Conservation (phyloP, 306 rosid genomes). For the Gleditsia sinensis region DNA sequence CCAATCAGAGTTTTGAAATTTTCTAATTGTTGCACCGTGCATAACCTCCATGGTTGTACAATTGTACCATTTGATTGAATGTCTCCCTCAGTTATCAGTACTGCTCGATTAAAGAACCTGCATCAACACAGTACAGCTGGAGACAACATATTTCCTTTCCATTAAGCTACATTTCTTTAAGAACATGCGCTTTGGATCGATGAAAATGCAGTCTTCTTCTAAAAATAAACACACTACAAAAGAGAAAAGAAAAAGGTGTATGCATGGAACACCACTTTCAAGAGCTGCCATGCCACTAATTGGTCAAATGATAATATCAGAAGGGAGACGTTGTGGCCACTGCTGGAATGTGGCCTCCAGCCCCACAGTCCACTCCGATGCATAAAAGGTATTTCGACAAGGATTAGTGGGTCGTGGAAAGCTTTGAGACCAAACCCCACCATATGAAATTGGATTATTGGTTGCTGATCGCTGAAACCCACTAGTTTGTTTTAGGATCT, state of each 20-base stretch:
- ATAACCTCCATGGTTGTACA: conserved; percentile 46
- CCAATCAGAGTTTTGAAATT: conserved; percentile 37
- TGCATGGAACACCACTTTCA: no score
- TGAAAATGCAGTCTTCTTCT: no score
- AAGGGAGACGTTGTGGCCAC: not conserved
- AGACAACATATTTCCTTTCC: not conserved
- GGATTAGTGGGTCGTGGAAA: no score
- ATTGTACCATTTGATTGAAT: conserved; percentile 32
- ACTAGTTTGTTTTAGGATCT: no score
- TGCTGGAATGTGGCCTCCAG: not conserved
- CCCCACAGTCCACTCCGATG: no score
- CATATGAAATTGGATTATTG: not conserved
- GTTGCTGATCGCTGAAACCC: not conserved
- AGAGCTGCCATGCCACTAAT: no score
- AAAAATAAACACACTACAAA: no score
- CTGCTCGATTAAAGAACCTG: conserved; percentile 46
- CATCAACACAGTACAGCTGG: not conserved
- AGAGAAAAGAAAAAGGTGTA: no score
- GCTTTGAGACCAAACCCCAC: no score
- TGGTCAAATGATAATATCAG: no score
- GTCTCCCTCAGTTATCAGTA: conserved; percentile 40
- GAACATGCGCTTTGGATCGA: no score
- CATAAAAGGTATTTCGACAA: no score
- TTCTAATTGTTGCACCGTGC: conserved; percentile 48
- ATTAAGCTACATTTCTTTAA: not conserved